phyloP scores from a whole-genome alignment of 2,329 filamentous ascomycete genomes.

The Penicillium digitatum region DNA sequence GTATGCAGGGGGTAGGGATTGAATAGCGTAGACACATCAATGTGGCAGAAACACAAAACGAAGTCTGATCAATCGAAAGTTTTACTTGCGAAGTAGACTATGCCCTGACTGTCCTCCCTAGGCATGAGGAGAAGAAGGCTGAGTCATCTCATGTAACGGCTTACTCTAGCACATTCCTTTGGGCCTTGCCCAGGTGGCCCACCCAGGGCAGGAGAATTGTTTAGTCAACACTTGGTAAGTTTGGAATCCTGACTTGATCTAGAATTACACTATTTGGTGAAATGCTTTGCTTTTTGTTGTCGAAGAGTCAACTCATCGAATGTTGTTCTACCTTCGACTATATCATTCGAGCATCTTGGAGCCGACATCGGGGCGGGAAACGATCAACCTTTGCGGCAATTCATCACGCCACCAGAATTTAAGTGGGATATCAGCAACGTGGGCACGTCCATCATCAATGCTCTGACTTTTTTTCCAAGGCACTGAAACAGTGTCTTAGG shows the following conservation, averaged over 20 bases:
- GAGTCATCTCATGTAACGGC: constrained; percentile 24
- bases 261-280: neutral
- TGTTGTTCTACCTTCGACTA: neutral
- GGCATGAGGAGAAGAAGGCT: constrained; percentile 18
- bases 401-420: constrained; percentile 12
- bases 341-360: neutral
- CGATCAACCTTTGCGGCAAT: neutral
- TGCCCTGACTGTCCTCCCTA: constrained; percentile 14
- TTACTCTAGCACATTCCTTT: constrained; percentile 25
- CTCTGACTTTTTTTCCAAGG: constrained; percentile 23
- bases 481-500: constrained; percentile 47
- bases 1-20: neutral
- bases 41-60: constrained; percentile 12
- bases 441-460: constrained; percentile 18
- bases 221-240: neutral
- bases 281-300: neutral
- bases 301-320: neutral
- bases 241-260: neutral
- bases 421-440: constrained; percentile 11
- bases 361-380: constrained; percentile 4
- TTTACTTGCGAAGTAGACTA: constrained; percentile 2
- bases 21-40: neutral
- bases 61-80: constrained; percentile 4
- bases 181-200: neutral
- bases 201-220: neutral